phyloP scores from a whole-genome alignment of 2,329 filamentous ascomycete species.

The Stagonosporopsis vannaccii region DNA sequence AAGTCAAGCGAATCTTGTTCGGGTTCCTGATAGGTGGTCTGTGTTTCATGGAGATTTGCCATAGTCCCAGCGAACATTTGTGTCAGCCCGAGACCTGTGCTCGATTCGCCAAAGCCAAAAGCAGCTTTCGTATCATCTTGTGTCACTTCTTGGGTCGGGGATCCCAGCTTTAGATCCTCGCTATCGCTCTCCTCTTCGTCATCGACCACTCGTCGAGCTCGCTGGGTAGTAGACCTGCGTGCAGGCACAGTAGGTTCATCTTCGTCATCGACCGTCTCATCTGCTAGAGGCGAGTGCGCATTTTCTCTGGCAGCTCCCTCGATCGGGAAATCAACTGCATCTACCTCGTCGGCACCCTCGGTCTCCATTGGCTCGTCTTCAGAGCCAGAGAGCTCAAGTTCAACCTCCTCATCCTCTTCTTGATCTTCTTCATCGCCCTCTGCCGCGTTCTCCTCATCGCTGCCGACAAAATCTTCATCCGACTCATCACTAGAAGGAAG shows the following conservation, averaged over 20 bases:
- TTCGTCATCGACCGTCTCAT: constrained; percentile 53
- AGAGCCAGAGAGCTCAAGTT: constrained; percentile 36
- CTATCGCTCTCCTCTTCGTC: constrained; percentile 60
- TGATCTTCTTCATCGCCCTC: constrained; percentile 49
- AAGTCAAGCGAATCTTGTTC: constrained; percentile 61
- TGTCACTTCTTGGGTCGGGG: constrained; percentile 33
- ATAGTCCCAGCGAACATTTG: constrained; percentile 93
- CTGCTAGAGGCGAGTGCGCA: constrained; percentile 19
- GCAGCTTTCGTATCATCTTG: constrained; percentile 47
- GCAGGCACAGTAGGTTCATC: constrained; percentile 56
- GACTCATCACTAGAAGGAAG: constrained; percentile 62
- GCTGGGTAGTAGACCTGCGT: constrained; percentile 60
- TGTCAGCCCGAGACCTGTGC: constrained; percentile 71
- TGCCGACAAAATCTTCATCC: constrained; percentile 59
- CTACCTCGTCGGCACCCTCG: constrained; percentile 19
- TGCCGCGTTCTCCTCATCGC: constrained; percentile 55
- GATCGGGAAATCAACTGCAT: constrained; percentile 27
- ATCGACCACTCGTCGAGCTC: constrained; percentile 66
- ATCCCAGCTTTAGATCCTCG: constrained; percentile 21
- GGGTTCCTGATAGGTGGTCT: constrained; percentile 39
- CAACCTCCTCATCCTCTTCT: constrained; percentile 40
- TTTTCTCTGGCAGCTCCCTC: constrained; percentile 53
- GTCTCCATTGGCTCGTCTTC: constrained; percentile 41
- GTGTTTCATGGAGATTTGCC: constrained; percentile 65
- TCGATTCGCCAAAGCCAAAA: constrained; percentile 50